phyloP scores from a whole-genome alignment of 805 yeast genomes.

The Sugiyamaella boreocaroliniensis region DNA sequence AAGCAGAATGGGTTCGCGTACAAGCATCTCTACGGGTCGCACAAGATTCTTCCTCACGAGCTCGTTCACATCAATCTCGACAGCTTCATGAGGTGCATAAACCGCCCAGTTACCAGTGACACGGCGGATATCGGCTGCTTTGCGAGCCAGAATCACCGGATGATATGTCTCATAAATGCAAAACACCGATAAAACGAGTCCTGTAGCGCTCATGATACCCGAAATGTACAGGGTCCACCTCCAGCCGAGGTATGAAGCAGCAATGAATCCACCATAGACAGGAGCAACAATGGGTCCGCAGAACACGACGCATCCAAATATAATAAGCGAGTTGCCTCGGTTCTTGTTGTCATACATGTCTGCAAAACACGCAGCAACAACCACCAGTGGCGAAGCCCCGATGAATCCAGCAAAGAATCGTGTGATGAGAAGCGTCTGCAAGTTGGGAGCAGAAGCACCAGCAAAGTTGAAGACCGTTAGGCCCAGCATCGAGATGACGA shows the following conservation, averaged over 20 bases:
- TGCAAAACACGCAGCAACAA: slow-evolving; percentile 81
- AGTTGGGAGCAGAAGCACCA: slow-evolving; percentile 67
- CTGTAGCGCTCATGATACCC: slow-evolving; percentile 50
- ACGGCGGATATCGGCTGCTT: slow-evolving; percentile 56
- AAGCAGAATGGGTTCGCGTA: slow-evolving; percentile 63
- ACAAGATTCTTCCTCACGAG: slow-evolving; percentile 54
- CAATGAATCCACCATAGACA: slow-evolving; percentile 62
- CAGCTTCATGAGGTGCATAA: slow-evolving; percentile 66
- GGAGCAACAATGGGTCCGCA: slow-evolving; percentile 79
- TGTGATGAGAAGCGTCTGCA: slow-evolving; percentile 70
- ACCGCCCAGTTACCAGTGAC: slow-evolving; percentile 76
- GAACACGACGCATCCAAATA: slow-evolving; percentile 70
- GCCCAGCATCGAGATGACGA: slow-evolving; percentile 51
- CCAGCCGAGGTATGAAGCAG: slow-evolving; percentile 59
- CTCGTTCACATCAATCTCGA: slow-evolving; percentile 47
- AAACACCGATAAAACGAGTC: slow-evolving; percentile 34
- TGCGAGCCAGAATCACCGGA: slow-evolving; percentile 52
- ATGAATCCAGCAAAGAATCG: slow-evolving; percentile 75
- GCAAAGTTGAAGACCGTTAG: slow-evolving; percentile 61
- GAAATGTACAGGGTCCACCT: slow-evolving; percentile 74
- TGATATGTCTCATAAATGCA: slow-evolving; percentile 59
- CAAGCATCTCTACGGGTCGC: slow-evolving; percentile 61
- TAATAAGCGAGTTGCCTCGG: slow-evolving; percentile 70
- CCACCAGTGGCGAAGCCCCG: slow-evolving; percentile 82
- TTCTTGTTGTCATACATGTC: slow-evolving; percentile 62